Percentiles rank a stretch among this genome's conserved stretches.
Conservation (phyloP, 2,329 filamentous ascomycete genomes). For the Pseudocercospora ulei region DNA sequence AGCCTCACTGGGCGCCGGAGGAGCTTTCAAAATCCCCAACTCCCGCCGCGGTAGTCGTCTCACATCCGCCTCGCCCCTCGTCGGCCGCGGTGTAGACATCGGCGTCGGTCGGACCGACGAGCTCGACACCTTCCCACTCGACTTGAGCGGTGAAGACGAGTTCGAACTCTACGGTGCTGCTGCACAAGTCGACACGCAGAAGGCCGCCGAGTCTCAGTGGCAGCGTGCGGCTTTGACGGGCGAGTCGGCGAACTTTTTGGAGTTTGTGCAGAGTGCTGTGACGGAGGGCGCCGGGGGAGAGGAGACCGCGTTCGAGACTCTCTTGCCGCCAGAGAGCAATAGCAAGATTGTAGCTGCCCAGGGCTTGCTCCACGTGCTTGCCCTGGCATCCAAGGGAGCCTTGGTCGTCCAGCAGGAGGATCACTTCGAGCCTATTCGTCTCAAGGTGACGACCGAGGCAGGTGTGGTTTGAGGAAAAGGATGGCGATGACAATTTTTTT, state of each 20-base stretch:
- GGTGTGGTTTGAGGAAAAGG: no score
- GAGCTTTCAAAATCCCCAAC: slow-evolving; percentile 27
- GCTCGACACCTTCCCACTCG: slow-evolving; percentile 16
- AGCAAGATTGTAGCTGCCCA: slow-evolving; percentile 57
- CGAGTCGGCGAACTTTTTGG: slow-evolving; percentile 54
- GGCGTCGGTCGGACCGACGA: slow-evolving; percentile 17
- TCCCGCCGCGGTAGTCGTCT: slow-evolving; percentile 45
- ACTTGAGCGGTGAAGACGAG: slow-evolving; percentile 30
- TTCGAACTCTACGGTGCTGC: slow-evolving; percentile 43
- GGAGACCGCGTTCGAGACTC: slow-evolving; percentile 50
- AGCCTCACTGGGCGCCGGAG: slow-evolving; percentile 29
- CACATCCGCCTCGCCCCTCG: slow-evolving; percentile 52
- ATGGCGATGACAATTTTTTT: no score
- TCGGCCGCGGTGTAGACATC: slow-evolving; percentile 38
- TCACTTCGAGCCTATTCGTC: slow-evolving; percentile 33
- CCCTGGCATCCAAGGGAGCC: slow-evolving; percentile 47
- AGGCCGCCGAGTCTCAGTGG: slow-evolving; percentile 42
- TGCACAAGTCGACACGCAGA: slow-evolving; percentile 44
- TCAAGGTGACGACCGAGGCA: no score
- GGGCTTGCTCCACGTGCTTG: slow-evolving; percentile 64
- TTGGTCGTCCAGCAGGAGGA: slow-evolving; percentile 47
- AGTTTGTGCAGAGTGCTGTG: slow-evolving; percentile 47
- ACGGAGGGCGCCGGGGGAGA: slow-evolving; percentile 19
- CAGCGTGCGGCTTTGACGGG: slow-evolving; percentile 46
- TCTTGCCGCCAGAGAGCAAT: slow-evolving; percentile 53